These are phyloP conservation scores for Jatropha podagrica DNA, from an alignment of 441 rosid species.

Conservation along the genomic window DNA sequence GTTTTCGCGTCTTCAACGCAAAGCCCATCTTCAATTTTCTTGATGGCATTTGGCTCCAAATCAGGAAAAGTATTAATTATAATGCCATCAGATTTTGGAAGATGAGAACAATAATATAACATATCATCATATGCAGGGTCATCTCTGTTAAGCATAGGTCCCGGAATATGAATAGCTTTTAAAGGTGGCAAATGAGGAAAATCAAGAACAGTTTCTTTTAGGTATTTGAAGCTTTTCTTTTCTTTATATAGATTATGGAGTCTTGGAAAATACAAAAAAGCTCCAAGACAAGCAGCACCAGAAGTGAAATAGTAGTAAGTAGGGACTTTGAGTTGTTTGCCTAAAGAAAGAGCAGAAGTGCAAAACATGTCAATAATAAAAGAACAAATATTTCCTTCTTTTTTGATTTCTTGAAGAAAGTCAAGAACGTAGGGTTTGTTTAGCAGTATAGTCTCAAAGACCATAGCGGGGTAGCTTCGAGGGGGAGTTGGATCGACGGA, in stretches of 20 bases:
- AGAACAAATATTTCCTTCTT: no score
- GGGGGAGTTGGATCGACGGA: no score
- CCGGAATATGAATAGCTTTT: constrained; percentile 37
- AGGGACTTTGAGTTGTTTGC: constrained; percentile 39
- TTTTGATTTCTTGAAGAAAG: no score
- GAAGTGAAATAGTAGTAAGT: constrained; percentile 47
- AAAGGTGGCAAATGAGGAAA: constrained; percentile 44
- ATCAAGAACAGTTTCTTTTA: constrained; percentile 16
- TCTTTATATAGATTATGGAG: constrained; percentile 26
- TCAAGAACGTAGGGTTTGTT: no score
- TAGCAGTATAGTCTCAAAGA: no score
- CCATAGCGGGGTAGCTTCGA: no score
- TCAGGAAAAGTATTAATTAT: background rate
- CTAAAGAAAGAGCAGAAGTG: constrained; percentile 22
- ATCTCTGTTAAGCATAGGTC: constrained; percentile 26
- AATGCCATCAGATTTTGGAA: constrained; percentile 43
- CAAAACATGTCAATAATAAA: no score
- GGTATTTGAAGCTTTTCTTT: constrained; percentile 33
- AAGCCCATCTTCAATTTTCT: constrained; percentile 25
- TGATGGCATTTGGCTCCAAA: constrained; percentile 39
- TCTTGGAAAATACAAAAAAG: constrained; percentile 31
- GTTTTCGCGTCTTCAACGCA: constrained; percentile 18
- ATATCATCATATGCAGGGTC: constrained; percentile 29
- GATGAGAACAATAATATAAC: constrained; percentile 19
- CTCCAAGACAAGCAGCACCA: constrained; percentile 39